A percentile compares a stretch with the other conserved stretches of the same genome.
Evolutionary conservation across 1,139 yeast species (phyloP).

Genomic region (Pichia sp.): DNA sequence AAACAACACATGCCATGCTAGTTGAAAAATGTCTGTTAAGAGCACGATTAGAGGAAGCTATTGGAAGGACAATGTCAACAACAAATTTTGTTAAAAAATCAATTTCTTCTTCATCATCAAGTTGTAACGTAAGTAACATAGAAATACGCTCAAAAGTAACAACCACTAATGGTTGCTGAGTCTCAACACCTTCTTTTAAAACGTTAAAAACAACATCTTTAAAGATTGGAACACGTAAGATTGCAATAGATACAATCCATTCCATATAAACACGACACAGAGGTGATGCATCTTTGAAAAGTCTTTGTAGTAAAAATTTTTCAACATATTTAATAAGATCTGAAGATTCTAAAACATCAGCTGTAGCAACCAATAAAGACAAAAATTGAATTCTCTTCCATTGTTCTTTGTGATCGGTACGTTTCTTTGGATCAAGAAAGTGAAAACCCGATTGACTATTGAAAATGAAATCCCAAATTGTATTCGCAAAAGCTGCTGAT

Average conservation of each 20-base stretch:
- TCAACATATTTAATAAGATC: constrained; percentile 23
- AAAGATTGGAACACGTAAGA: constrained; percentile 24
- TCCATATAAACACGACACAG: constrained; percentile 67
- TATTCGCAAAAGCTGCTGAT: constrained; percentile 33
- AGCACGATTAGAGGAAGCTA: constrained; percentile 81
- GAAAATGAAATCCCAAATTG: constrained; percentile 39
- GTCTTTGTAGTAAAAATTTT: constrained; percentile 27
- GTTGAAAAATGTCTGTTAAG: constrained; percentile 76
- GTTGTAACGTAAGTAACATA: constrained; percentile 44
- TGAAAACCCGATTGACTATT: constrained; percentile 36
- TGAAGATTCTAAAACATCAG: constrained; percentile 26
- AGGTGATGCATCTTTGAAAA: constrained; percentile 66
- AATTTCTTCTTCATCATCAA: constrained; percentile 29
- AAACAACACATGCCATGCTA: constrained; percentile 58
- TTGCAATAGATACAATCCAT: constrained; percentile 57
- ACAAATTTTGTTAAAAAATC: constrained; percentile 31
- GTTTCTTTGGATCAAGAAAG: constrained; percentile 44
- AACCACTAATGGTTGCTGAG: constrained; percentile 45
- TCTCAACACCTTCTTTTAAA: constrained; percentile 25
- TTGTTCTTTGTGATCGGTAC: constrained; percentile 66
- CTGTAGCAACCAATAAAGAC: constrained; percentile 42
- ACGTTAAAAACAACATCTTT: constrained; percentile 24
- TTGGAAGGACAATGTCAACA: constrained; percentile 42
- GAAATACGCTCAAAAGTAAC: constrained; percentile 58
- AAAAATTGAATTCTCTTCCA: constrained; percentile 53